Conservation (phyloP, 139 green algal species). For the Tetradesmus obliquus region DNA sequence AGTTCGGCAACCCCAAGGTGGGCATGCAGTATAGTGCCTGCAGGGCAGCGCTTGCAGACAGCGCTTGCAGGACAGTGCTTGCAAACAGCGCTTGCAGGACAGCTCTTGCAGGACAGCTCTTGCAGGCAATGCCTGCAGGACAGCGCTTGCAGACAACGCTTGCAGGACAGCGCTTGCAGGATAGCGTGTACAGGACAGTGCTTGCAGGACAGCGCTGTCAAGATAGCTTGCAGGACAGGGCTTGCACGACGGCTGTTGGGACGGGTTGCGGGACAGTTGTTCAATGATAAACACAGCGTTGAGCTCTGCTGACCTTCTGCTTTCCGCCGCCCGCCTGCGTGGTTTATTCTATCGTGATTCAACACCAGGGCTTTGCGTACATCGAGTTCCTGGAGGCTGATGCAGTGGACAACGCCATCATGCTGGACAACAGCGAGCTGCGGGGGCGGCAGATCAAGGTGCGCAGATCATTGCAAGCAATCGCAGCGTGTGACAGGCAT, state of each 20-base stretch:
- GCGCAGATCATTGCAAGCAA: conserved; percentile 9
- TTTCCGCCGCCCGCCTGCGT: too few species aligned
- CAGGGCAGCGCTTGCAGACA: not conserved
- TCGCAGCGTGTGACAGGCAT: not conserved
- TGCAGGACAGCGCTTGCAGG: too few species aligned
- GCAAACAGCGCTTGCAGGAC: not conserved
- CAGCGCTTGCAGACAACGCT: too few species aligned
- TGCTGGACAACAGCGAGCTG: conserved; percentile 88
- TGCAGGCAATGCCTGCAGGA: too few species aligned
- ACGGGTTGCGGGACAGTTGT: too few species aligned
- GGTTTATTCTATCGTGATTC: not conserved
- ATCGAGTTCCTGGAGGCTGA: conserved; percentile 98
- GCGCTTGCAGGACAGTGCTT: not conserved
- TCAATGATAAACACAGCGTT: too few species aligned
- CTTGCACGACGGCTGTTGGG: too few species aligned
- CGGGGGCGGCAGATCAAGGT: conserved; percentile 87
- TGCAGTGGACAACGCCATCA: conserved; percentile 88
- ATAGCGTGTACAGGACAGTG: too few species aligned
- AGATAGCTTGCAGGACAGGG: too few species aligned
- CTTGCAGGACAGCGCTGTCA: too few species aligned
- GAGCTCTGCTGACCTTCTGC: too few species aligned
- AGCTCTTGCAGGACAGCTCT: not conserved
- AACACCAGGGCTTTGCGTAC: conserved; percentile 92
- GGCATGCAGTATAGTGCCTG: not conserved
- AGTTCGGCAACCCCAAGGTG: conserved; percentile 91